Evolutionary conservation across 164 flowering plant genomes (phyloP), one percentile per base, ranked within the genome.

Genomic region (Chimonanthus praecox): DNA sequence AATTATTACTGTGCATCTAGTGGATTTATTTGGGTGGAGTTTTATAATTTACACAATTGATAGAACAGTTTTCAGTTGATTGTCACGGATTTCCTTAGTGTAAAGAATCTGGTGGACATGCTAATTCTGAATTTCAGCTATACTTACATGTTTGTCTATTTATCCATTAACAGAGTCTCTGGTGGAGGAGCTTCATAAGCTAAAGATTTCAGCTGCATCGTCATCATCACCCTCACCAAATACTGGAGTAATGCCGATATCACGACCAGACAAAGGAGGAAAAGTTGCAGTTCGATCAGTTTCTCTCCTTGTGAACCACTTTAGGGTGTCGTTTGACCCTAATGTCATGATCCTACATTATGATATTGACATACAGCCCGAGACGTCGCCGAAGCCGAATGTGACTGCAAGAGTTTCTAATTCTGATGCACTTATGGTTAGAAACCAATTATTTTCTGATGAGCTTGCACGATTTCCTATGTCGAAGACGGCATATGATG

Each of bases 251-350:
- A 6, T 49, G 3, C 88, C 88, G 18, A 43, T 85, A 7, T 78
- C 51, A 50, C 83, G 94, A 6, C 94, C 90, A 2, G 91, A 85
- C 72, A 67, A 71, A 5, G 91, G 91, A 18, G 88, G 88, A 10
- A 33, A 15, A 11, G 20, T 50, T 8, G 46, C 72, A 1, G 48
- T 72, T 45, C 67, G 76, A 69, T 0, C 9, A 15, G 33, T 63
- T 4, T 67, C 10, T 2, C 77, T 88, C 21, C 73, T 69, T 16
- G 94, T 80, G n/a, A 89, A 89, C 71, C 89, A 88, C 73, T 89
- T 88, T 69, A 78, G 6, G 1, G 79, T 88, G 9, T 72, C 6
- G 3, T 89, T 83, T 66, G 72, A 82, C 58, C 72, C 84, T 10
- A 2, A 78, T 3, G 45, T 61, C 11, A 75, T 66, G 70, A 80